phyloP scores from a whole-genome alignment of 106 monocot genomes.

The Phalaenopsis aphrodite region DNA sequence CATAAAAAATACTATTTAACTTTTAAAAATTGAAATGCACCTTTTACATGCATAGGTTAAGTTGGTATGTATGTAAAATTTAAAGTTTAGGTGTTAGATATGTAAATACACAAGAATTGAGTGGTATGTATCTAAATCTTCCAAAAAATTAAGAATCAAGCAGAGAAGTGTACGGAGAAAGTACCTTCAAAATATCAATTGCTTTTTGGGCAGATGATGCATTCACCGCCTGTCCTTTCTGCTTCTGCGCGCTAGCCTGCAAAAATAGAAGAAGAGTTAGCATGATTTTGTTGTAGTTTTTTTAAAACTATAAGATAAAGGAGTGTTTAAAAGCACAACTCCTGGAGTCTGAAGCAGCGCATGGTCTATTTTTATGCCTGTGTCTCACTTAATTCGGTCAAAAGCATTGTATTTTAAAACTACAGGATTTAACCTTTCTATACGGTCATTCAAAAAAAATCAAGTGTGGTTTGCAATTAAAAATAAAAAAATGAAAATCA shows the following conservation, averaged over 20 bases:
- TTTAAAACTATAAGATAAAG: neutral
- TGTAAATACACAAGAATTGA: no score
- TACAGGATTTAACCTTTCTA: neutral
- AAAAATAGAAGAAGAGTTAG: neutral
- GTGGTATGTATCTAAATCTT: no score
- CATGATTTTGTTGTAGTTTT: neutral
- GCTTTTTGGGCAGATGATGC: constrained; percentile 70
- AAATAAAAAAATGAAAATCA: neutral
- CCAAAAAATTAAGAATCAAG: neutral
- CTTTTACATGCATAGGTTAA: no score
- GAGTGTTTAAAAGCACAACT: no score
- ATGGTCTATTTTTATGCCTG: neutral
- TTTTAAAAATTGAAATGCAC: no score
- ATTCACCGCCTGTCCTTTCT: constrained; percentile 60
- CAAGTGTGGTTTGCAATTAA: neutral
- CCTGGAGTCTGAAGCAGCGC: no score
- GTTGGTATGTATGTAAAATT: no score
- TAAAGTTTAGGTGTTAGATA: no score
- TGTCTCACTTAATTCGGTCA: neutral
- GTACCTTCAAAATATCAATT: constrained; percentile 82
- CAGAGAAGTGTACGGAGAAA: neutral
- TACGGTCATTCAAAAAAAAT: neutral
- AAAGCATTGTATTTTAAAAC: neutral
- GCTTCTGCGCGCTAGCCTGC: constrained; percentile 83
- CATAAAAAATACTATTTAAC: no score